These are phyloP conservation scores for Blepharisma japonicum DNA, from an alignment of 73 alveolate genomes.

Conservation along the genomic window DNA sequence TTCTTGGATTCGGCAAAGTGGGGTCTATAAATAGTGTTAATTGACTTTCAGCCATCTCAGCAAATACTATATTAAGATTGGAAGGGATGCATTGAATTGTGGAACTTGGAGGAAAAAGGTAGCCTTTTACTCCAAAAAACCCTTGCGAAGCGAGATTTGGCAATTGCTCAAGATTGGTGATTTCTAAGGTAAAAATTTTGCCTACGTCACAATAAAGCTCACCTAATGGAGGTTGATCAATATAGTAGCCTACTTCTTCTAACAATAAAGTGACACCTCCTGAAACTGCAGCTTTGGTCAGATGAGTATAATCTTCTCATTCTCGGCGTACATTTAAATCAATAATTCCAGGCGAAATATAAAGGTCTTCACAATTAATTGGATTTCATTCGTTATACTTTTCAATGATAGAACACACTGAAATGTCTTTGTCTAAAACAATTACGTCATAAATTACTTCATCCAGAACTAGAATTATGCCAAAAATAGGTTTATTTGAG, in stretches of 20 bases:
- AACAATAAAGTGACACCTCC: not conserved
- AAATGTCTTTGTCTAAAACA: not conserved
- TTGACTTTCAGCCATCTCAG: not conserved
- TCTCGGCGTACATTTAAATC: not conserved
- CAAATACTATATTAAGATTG: not conserved
- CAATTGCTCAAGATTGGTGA: not conserved
- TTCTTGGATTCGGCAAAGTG: constrained; percentile 18
- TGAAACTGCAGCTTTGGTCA: not conserved
- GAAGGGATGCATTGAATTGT: not conserved
- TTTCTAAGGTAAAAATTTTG: not conserved
- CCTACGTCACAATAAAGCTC: constrained; percentile 24
- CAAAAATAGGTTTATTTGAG: not conserved
- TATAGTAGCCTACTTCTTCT: not conserved
- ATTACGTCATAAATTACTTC: not conserved
- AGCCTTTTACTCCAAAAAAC: constrained; percentile 5
- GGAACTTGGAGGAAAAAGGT: constrained; percentile 5
- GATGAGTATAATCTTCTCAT: not conserved
- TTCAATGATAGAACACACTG: not conserved
- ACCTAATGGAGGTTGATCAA: not conserved
- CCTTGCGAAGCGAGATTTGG: not conserved
- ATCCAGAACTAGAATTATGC: not conserved
- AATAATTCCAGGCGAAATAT: not conserved
- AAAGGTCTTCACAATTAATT: not conserved
- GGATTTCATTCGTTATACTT: constrained; percentile 1
- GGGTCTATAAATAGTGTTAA: constrained; percentile 9